A percentile compares a stretch with the other conserved stretches of the same genome.
Evolutionary conservation across 306 rosid genomes (phyloP).

Genomic region (Acacia acuminata): DNA sequence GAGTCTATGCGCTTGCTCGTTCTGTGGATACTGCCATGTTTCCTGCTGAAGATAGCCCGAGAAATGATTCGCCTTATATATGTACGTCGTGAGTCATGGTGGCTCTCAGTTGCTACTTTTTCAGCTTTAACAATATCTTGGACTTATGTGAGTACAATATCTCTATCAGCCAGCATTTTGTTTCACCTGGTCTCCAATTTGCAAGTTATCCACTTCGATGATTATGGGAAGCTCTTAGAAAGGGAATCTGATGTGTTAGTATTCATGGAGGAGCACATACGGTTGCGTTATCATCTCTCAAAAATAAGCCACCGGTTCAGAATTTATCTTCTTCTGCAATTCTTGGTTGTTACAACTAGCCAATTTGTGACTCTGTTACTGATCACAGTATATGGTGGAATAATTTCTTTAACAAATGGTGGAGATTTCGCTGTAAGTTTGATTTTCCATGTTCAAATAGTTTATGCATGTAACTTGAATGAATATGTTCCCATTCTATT

Average conservation of each 20-base stretch:
- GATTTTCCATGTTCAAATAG: conserved; percentile 15
- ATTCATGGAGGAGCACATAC: conserved; percentile 76
- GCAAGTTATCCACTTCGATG: conserved; percentile 75
- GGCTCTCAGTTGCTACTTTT: conserved; percentile 48
- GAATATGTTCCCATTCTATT: conserved; percentile 3
- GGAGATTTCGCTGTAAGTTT: conserved; percentile 86
- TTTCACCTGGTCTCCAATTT: conserved; percentile 85
- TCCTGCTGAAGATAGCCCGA: conserved; percentile 61
- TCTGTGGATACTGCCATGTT: conserved; percentile 65
- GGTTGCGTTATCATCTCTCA: conserved; percentile 74
- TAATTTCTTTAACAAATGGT: conserved; percentile 55
- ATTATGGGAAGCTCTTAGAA: conserved; percentile 54
- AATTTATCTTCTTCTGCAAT: conserved; percentile 70
- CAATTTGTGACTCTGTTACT: conserved; percentile 68
- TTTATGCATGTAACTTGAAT: conserved; percentile 23
- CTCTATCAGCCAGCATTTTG: conserved; percentile 78
- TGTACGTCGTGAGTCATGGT: conserved; percentile 52
- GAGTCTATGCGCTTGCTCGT: conserved; percentile 60
- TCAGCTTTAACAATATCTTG: conserved; percentile 60
- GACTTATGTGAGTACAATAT: conserved; percentile 69
- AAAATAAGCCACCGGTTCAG: conserved; percentile 85
- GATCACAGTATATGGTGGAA: conserved; percentile 55
- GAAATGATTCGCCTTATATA: conserved; percentile 59
- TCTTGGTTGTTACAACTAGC: conserved; percentile 72
- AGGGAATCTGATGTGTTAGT: conserved; percentile 56